A percentile compares a stretch with the other conserved stretches of the same genome.
These are phyloP conservation scores for Daedaleopsis nitida DNA, from an alignment of 768 basidiomycete species.

Conservation along the genomic window DNA sequence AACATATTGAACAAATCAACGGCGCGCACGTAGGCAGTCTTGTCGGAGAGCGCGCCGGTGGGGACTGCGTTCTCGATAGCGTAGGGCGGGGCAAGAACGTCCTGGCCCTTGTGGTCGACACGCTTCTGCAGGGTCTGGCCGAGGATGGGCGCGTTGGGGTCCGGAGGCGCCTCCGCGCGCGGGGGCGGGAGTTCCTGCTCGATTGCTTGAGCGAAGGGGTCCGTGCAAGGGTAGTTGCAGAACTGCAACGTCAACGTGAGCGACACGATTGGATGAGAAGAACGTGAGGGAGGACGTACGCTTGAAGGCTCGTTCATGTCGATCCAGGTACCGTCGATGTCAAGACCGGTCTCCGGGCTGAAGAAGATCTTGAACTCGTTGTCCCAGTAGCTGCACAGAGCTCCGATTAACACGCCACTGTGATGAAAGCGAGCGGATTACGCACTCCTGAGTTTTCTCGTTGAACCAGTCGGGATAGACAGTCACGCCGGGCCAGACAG, in stretches of 20 bases:
- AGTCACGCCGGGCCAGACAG: slow-evolving; percentile 63
- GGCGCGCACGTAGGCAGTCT: slow-evolving; percentile 53
- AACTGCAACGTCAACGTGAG: slow-evolving; percentile 42
- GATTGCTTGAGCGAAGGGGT: slow-evolving; percentile 60
- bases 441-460: slow-evolving; percentile 49
- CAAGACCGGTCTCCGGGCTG: slow-evolving; percentile 51
- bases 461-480: slow-evolving; percentile 57
- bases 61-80: slow-evolving; percentile 57
- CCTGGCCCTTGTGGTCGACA: slow-evolving; percentile 33
- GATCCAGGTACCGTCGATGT: slow-evolving; percentile 76
- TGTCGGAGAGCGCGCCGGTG: slow-evolving; percentile 48
- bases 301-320: slow-evolving; percentile 77
- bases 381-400: slow-evolving; percentile 53
- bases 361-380: slow-evolving; percentile 63
- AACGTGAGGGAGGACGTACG: slow-evolving; percentile 36
- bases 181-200: slow-evolving; percentile 56
- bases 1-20: neutral
- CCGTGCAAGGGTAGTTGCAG: slow-evolving; percentile 60
- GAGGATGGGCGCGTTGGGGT: slow-evolving; percentile 57
- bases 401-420: neutral
- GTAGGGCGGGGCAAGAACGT: slow-evolving; percentile 56
- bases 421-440: slow-evolving; percentile 1
- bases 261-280: neutral
- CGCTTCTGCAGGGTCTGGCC: slow-evolving; percentile 32
- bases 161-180: slow-evolving; percentile 50